Evolutionary conservation across 768 basidiomycete species (phyloP), one percentile per base, ranked within the genome.

Genomic region (Serendipita sp.): DNA sequence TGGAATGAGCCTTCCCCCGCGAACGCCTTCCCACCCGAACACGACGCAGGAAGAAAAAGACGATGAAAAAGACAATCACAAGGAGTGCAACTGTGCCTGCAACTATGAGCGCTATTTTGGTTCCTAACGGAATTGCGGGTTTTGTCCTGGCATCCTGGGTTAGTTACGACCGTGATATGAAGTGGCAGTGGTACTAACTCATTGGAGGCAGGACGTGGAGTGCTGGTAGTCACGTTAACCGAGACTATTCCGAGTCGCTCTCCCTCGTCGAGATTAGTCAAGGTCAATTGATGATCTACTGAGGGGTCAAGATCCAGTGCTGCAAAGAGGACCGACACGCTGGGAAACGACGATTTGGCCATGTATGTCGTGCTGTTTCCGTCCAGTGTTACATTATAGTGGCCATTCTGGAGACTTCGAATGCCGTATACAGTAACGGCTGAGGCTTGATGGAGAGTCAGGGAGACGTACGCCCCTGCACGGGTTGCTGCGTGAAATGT

Each of bases 371-470:
- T 77, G 41, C 78, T 79, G 23, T 74, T 72, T 65, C 81, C 77
- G 68, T 83, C 82, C 5, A 83, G 79, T 32, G 71, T 76, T 64
- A 87, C 81, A 41, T 81, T 77, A 70, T 82, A 90, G 46, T 75
- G 76, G 63, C 86, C 86, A 2, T 81, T 78, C 32, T 73, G 71
- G 2, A 80, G 80, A 38, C 82, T 85, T 16, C 81, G 83, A 45
- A 78, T 76, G 7, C 89, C 89, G 52, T 73, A 77, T 28, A 91
- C 71, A 0, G 79, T 73, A 58, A 90, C 76, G 11, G 86, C 78
- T 8, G 81, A 79, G 10, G 64, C 64, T 65, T 64, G 41, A 64
- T 28, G 18, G 44, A 46, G 63, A 16, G 35, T 16, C 16, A 30
- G 11, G 8, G 10, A 58, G n/a, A 30, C n/a, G 16, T 18, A 2